phyloP scores from a whole-genome alignment of 352 stramenopile genomes.

The Poterioochromonas sp. region DNA sequence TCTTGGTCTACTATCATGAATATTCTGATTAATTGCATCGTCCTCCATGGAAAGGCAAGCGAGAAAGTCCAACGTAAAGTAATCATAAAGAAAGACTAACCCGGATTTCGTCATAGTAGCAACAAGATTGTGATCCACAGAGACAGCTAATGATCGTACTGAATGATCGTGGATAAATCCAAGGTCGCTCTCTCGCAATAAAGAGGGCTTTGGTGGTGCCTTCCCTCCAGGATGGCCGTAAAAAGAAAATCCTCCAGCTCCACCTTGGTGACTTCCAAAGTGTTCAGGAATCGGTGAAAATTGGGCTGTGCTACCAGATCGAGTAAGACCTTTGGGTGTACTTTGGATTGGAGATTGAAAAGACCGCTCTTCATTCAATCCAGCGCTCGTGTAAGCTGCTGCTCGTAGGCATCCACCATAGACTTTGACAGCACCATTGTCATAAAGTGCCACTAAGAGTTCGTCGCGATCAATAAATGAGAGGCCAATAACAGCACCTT shows the following conservation, averaged over 20 bases:
- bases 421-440: constrained; percentile 10
- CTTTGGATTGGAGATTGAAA: no score
- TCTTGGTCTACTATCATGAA: background rate
- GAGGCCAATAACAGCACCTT: background rate
- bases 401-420: constrained; percentile 1
- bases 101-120: background rate
- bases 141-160: background rate
- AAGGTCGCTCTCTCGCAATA: constrained; percentile 3
- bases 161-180: background rate
- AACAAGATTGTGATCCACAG: background rate
- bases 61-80: background rate
- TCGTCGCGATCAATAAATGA: background rate
- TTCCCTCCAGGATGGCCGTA: background rate
- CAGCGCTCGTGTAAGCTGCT: no score
- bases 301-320: no score
- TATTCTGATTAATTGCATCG: background rate
- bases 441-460: background rate
- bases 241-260: no score
- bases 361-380: no score
- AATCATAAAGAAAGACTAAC: background rate
- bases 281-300: no score
- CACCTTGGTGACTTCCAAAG: no score
- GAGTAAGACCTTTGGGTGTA: no score
- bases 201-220: background rate
- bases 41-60: background rate